Evolutionary conservation across 1,284 basidiomycete species (phyloP).

Genomic region (Fomitopsis schrenkii): DNA sequence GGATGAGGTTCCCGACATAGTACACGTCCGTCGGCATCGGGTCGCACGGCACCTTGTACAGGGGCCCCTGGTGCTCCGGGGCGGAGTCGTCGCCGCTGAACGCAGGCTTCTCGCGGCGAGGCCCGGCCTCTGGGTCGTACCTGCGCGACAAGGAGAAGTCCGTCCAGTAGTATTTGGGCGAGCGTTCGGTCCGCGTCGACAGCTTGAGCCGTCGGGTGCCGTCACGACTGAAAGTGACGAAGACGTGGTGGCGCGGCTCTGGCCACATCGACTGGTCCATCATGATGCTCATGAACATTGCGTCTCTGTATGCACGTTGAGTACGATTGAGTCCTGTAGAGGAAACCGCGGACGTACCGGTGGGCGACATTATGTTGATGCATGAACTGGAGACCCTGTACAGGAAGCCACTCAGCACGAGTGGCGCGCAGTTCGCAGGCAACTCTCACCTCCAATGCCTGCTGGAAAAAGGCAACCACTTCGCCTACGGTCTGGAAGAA

Average conservation of each 20-base stretch:
- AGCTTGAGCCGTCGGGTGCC: slow-evolving; percentile 19
- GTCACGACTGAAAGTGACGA: slow-evolving; percentile 9
- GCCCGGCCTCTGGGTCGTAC: slow-evolving; percentile 6
- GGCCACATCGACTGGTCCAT: slow-evolving; percentile 31
- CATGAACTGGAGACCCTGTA: slow-evolving; percentile 16
- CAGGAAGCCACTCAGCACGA: neutral
- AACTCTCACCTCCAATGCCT: slow-evolving; percentile 21
- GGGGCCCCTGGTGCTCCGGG: slow-evolving; percentile 17
- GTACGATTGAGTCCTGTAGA: too few species aligned
- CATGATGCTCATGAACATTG: slow-evolving; percentile 33
- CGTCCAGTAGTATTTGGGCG: slow-evolving; percentile 28
- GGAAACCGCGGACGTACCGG: slow-evolving; percentile 3
- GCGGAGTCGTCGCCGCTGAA: slow-evolving; percentile 21
- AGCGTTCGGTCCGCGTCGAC: slow-evolving; percentile 25
- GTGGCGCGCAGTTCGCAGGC: neutral
- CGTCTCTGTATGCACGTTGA: slow-evolving; percentile 30
- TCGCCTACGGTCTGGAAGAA: slow-evolving; percentile 14
- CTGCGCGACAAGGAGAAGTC: slow-evolving; percentile 35
- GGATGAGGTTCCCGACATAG: slow-evolving; percentile 24
- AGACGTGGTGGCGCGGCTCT: slow-evolving; percentile 23
- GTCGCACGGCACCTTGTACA: slow-evolving; percentile 8
- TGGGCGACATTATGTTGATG: slow-evolving; percentile 15
- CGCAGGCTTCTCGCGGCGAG: slow-evolving; percentile 7
- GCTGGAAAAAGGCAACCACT: slow-evolving; percentile 21
- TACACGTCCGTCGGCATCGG: slow-evolving; percentile 28